Evolutionary conservation across 2,329 filamentous ascomycete genomes (phyloP).

Genomic region (Microsporum ferrugineum): DNA sequence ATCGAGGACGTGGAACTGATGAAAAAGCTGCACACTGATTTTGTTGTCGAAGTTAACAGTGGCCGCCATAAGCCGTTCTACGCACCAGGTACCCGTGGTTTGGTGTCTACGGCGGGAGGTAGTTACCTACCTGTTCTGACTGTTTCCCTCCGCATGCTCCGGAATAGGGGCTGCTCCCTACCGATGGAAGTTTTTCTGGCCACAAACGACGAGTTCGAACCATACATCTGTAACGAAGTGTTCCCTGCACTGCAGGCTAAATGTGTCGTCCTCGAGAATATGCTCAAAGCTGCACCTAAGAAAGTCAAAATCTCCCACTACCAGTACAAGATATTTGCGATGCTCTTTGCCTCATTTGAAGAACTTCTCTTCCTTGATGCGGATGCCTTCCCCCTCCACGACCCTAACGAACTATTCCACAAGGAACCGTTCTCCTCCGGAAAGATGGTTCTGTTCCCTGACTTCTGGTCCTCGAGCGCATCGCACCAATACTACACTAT

Average conservation of each 20-base stretch:
- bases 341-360: slow-evolving; percentile 41
- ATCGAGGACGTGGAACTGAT: slow-evolving; percentile 23
- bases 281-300: slow-evolving; percentile 24
- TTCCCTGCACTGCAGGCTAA: slow-evolving; percentile 33
- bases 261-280: slow-evolving; percentile 36
- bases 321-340: slow-evolving; percentile 40
- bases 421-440: slow-evolving; percentile 31
- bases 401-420: slow-evolving; percentile 34
- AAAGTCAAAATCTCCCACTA: slow-evolving; percentile 31
- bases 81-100: slow-evolving; percentile 19
- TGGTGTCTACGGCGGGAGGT: slow-evolving; percentile 33
- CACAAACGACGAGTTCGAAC: slow-evolving; percentile 32
- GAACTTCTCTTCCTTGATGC: slow-evolving; percentile 41
- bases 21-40: slow-evolving; percentile 26
- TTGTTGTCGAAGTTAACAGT: slow-evolving; percentile 22
- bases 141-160: slow-evolving; percentile 37
- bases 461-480: slow-evolving; percentile 35
- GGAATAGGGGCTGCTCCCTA: slow-evolving; percentile 32
- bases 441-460: slow-evolving; percentile 38
- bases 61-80: slow-evolving; percentile 11
- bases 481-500: slow-evolving; percentile 32
- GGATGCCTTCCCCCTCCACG: slow-evolving; percentile 35
- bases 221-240: slow-evolving; percentile 34
- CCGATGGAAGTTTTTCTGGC: slow-evolving; percentile 39
- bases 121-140: slow-evolving; percentile 34